These are phyloP conservation scores for Tylopilus intermedius DNA, from an alignment of 768 basidiomycete species.

Conservation along the genomic window DNA sequence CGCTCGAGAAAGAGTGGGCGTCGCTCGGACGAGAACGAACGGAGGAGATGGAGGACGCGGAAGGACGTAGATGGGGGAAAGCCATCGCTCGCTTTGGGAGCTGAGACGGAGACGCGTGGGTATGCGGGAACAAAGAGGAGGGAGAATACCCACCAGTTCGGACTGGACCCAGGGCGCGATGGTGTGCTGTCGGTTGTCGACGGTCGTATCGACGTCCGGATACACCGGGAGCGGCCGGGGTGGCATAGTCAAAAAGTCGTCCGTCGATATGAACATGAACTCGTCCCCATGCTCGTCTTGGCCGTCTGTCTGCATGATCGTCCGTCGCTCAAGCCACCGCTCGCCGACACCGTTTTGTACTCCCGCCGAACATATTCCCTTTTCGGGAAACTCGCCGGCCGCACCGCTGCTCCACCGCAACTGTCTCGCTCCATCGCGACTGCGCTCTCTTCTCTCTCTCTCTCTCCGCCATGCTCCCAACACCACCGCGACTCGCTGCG, in stretches of 20 bases:
- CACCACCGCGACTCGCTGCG: constrained; percentile 6
- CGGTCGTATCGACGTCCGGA: constrained; percentile 7
- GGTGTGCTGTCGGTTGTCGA: constrained; percentile 1
- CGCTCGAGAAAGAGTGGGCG: constrained; percentile 24
- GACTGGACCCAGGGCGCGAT: constrained; percentile 18
- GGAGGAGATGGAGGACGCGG: constrained; percentile 32
- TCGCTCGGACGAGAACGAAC: constrained; percentile 28
- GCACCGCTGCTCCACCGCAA: constrained; percentile 9
- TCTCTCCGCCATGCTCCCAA: not conserved
- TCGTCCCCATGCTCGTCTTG: not conserved
- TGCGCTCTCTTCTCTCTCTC: not conserved
- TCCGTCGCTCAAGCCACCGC: not conserved
- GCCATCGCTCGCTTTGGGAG: constrained; percentile 18
- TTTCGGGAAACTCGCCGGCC: constrained; percentile 10
- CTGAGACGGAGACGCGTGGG: constrained; percentile 13
- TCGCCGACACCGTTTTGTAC: not conserved
- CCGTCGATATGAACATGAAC: constrained; percentile 6
- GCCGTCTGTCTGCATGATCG: not conserved
- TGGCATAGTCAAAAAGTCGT: constrained; percentile 5
- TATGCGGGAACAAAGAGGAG: not conserved
- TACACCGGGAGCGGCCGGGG: constrained; percentile 3
- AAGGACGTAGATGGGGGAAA: constrained; percentile 27
- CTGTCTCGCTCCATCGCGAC: not conserved
- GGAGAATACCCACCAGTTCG: constrained; percentile 9
- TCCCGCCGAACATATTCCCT: constrained; percentile 2